Percentiles rank a stretch among this genome's conserved stretches.
These are phyloP conservation scores for Talaromyces adpressus DNA, from an alignment of 495 filamentous ascomycete genomes.

Conservation along the genomic window DNA sequence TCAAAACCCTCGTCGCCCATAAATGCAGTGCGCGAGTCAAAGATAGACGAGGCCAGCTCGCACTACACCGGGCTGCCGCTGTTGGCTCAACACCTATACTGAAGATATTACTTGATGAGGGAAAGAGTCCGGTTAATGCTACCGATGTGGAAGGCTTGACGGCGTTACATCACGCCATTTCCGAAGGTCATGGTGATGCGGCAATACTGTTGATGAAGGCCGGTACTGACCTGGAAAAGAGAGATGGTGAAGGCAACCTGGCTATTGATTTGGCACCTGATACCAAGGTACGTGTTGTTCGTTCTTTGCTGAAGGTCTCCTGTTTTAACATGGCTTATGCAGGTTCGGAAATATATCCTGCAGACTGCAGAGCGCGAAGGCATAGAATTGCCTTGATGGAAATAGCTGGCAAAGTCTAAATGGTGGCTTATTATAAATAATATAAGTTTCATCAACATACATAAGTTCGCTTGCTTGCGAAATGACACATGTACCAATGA, in stretches of 20 bases:
- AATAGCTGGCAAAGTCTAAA: not conserved
- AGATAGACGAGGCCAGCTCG: slow-evolving; percentile 78
- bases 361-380: slow-evolving; percentile 79
- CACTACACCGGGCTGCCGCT: slow-evolving; percentile 87
- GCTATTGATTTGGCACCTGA: slow-evolving; percentile 84
- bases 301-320: not conserved
- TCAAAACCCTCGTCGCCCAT: slow-evolving; percentile 65
- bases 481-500: slow-evolving; percentile 5
- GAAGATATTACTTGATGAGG: slow-evolving; percentile 66
- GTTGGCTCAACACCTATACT: slow-evolving; percentile 83
- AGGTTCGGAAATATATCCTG: slow-evolving; percentile 73
- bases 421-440: not conserved
- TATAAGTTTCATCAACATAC: slow-evolving; percentile 3
- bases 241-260: slow-evolving; percentile 61
- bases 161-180: slow-evolving; percentile 86
- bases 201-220: slow-evolving; percentile 75
- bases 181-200: slow-evolving; percentile 88
- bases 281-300: slow-evolving; percentile 46
- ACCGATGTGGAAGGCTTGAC: slow-evolving; percentile 81
- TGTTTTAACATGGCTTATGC: not conserved
- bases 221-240: slow-evolving; percentile 76
- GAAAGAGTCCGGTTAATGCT: slow-evolving; percentile 74
- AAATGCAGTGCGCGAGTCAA: slow-evolving; percentile 78
- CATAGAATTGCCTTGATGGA: slow-evolving; percentile 50
- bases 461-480: not conserved